phyloP scores from a whole-genome alignment of 371 early-diverging fungal genomes.

The Rhizomucor pusillus region DNA sequence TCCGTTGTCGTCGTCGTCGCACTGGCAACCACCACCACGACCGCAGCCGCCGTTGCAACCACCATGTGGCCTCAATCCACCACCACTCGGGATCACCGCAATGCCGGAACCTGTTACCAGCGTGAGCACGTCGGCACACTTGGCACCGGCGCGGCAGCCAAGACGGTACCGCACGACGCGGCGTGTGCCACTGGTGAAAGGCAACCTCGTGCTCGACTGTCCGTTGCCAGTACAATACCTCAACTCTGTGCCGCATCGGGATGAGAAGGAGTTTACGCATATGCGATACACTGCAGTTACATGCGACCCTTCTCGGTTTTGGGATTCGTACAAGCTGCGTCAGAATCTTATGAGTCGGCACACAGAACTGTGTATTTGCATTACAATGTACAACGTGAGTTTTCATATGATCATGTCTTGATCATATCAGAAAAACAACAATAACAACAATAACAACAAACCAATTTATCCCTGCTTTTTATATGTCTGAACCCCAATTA shows the following conservation, averaged over 20 bases:
- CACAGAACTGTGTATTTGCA: constrained; percentile 84
- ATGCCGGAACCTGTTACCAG: neutral
- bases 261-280: constrained; percentile 63
- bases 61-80: neutral
- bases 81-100: too few relatives aligned
- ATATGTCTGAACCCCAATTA: too few relatives aligned
- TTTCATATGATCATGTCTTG: neutral
- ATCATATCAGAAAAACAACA: too few relatives aligned
- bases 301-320: constrained; percentile 78
- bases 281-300: constrained; percentile 81
- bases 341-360: constrained; percentile 65
- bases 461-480: too few relatives aligned
- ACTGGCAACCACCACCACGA: neutral
- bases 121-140: neutral
- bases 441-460: neutral
- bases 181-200: constrained; percentile 58
- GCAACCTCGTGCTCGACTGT: constrained; percentile 73
- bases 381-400: constrained; percentile 89
- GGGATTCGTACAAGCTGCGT: constrained; percentile 77
- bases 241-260: constrained; percentile 48
- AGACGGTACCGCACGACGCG: constrained; percentile 15
- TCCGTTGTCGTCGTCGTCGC: neutral
- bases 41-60: constrained; percentile 1
- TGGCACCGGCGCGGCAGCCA: constrained; percentile 17
- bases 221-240: constrained; percentile 67